A percentile compares a stretch with the other conserved stretches of the same genome.
phyloP scores from a whole-genome alignment of 306 rosid species.

The Castanea mollissima region DNA sequence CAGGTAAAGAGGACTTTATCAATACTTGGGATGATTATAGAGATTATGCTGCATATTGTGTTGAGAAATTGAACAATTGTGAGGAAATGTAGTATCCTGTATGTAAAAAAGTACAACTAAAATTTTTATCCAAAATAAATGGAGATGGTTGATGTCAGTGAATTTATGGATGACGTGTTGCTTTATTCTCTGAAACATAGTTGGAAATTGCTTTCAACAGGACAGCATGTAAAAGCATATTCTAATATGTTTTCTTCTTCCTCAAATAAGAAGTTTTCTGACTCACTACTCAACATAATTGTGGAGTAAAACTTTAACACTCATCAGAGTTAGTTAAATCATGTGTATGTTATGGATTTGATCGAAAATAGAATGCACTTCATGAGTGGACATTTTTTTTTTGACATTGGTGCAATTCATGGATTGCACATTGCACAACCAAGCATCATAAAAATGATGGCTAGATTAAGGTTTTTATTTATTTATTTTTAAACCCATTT shows the following conservation, averaged over 20 bases:
- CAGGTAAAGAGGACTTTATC: conserved; percentile 13
- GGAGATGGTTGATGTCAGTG: not conserved
- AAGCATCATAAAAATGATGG: not conserved
- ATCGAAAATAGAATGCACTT: not conserved
- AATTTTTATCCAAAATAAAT: not conserved
- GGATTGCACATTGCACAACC: conserved; percentile 9
- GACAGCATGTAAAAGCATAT: not conserved
- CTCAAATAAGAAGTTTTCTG: not conserved
- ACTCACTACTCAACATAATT: not conserved
- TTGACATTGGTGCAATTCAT: not conserved
- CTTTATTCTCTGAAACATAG: not conserved
- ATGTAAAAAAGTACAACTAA: not conserved
- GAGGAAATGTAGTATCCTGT: not conserved
- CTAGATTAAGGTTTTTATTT: not conserved
- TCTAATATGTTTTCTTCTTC: not conserved
- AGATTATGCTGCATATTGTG: conserved; percentile 19
- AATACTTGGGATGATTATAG: conserved; percentile 1
- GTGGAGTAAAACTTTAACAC: not conserved
- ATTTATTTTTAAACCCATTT: not conserved
- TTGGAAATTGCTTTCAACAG: not conserved
- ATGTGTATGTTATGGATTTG: not conserved
- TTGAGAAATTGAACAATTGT: conserved; percentile 12
- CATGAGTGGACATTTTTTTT: not conserved
- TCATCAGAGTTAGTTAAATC: not conserved
- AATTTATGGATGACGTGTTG: not conserved